Percentiles rank a stretch among this genome's conserved stretches.
Conservation (phyloP, 225 moss, liverwort and hornwort genomes). For the Neckera pumila region DNA sequence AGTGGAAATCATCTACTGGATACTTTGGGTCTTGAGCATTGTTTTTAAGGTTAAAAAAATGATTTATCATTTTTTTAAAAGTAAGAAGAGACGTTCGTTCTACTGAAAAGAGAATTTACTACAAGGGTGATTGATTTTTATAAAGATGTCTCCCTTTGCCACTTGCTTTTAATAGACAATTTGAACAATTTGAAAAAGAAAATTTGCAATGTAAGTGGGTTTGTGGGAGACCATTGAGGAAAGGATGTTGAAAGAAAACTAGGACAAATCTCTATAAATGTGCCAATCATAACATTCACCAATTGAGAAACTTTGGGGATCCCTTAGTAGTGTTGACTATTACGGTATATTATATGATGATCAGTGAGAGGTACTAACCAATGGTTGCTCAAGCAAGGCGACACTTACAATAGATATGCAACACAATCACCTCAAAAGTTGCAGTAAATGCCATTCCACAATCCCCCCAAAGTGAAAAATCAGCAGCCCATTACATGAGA, state of each 20-base stretch:
- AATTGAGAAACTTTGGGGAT: rapidly evolving
- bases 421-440: too few relatives aligned
- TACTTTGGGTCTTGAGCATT: rapidly evolving
- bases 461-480: too few relatives aligned
- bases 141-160: rapidly evolving
- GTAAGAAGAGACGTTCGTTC: not conserved
- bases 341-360: too few relatives aligned
- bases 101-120: rapidly evolving
- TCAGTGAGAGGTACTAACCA: not conserved
- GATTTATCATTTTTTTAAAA: too few relatives aligned
- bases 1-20: not conserved
- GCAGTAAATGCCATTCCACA: too few relatives aligned
- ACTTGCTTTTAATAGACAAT: not conserved
- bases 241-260: not conserved
- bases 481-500: too few relatives aligned
- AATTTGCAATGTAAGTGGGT: rapidly evolving
- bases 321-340: too few relatives aligned
- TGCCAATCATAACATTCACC: not conserved
- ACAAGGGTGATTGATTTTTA: not conserved
- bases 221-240: not conserved
- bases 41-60: not conserved
- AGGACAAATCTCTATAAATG: rapidly evolving
- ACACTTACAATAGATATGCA: rapidly evolving
- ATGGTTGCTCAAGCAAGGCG: not conserved
- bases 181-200: not conserved